Percentiles rank a stretch among this genome's conserved stretches.
phyloP scores from a whole-genome alignment of 2,329 filamentous ascomycete genomes.

The Dactylellina cionopaga region DNA sequence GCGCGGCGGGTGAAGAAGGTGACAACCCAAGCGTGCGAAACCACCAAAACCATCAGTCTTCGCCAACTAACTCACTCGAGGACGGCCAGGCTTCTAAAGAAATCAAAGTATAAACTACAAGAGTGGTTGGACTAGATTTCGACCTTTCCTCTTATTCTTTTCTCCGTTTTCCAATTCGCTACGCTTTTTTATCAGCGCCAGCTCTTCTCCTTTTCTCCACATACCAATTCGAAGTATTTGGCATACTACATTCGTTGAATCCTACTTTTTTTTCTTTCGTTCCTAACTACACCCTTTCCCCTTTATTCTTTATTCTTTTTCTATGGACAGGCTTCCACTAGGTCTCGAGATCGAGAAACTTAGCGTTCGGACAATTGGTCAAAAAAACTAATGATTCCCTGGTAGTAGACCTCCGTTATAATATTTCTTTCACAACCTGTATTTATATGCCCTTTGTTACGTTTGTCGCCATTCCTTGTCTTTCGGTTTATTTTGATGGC shows the following conservation, averaged over 20 bases:
- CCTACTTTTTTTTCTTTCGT: slow-evolving; percentile 49
- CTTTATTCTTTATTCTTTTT: slow-evolving; percentile 23
- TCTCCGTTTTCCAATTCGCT: slow-evolving; percentile 35
- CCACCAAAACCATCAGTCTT: slow-evolving; percentile 56
- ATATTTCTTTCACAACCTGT: slow-evolving; percentile 27
- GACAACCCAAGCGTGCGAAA: slow-evolving; percentile 66
- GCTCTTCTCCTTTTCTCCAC: slow-evolving; percentile 39
- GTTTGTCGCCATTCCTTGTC: slow-evolving; percentile 3
- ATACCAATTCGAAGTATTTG: slow-evolving; percentile 42
- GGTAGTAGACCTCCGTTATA: slow-evolving; percentile 23
- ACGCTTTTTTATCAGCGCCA: slow-evolving; percentile 38
- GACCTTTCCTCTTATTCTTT: not conserved
- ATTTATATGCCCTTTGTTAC: slow-evolving; percentile 49
- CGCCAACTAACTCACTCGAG: slow-evolving; percentile 19
- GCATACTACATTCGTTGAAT: slow-evolving; percentile 54
- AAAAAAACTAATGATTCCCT: slow-evolving; percentile 28
- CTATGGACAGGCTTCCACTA: slow-evolving; percentile 48
- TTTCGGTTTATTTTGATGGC: not conserved
- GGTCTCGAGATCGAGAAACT: slow-evolving; percentile 36
- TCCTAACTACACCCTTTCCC: slow-evolving; percentile 32
- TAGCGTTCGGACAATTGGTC: not conserved
- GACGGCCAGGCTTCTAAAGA: slow-evolving; percentile 37
- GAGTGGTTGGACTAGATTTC: slow-evolving; percentile 2
- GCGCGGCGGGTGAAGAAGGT: slow-evolving; percentile 95
- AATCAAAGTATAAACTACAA: slow-evolving; percentile 40